phyloP scores from a whole-genome alignment of 2,329 filamentous ascomycete species.

The Diaporthe eres region DNA sequence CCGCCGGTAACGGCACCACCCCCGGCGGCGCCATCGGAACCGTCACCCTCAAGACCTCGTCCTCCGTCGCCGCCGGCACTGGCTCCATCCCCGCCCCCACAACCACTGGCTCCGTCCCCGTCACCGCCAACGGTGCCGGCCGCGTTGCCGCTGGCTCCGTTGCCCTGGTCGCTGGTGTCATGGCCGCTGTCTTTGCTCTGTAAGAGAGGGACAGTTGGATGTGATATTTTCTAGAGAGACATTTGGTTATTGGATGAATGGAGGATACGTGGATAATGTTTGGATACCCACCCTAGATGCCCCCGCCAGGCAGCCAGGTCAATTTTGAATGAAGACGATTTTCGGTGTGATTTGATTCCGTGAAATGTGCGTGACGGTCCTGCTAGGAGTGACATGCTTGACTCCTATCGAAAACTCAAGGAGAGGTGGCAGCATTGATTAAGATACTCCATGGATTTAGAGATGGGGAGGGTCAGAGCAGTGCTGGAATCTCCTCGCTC shows the following conservation, averaged over 20 bases:
- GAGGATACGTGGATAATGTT: constrained; percentile 27
- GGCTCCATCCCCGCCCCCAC: constrained; percentile 47
- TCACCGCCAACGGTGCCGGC: constrained; percentile 46
- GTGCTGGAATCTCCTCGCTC: no score
- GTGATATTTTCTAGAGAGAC: not conserved
- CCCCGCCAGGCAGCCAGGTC: not conserved
- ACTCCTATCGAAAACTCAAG: not conserved
- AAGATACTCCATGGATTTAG: no score
- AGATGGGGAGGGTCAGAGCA: no score
- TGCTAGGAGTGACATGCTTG: not conserved
- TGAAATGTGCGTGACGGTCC: not conserved
- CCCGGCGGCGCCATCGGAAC: constrained; percentile 35
- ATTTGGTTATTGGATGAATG: not conserved
- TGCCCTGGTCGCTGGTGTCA: constrained; percentile 56
- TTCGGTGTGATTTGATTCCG: not conserved
- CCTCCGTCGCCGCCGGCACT: constrained; percentile 45
- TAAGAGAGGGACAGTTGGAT: not conserved
- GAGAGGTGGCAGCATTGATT: no score
- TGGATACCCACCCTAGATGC: constrained; percentile 37
- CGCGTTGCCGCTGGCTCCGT: constrained; percentile 55
- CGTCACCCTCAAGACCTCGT: constrained; percentile 38
- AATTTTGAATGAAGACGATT: constrained; percentile 30
- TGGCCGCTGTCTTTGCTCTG: constrained; percentile 54
- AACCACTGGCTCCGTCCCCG: constrained; percentile 38
- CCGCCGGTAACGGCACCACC: constrained; percentile 38